Evolutionary conservation across 1,139 yeast genomes (phyloP).

Genomic region (Taphrina confusa): DNA sequence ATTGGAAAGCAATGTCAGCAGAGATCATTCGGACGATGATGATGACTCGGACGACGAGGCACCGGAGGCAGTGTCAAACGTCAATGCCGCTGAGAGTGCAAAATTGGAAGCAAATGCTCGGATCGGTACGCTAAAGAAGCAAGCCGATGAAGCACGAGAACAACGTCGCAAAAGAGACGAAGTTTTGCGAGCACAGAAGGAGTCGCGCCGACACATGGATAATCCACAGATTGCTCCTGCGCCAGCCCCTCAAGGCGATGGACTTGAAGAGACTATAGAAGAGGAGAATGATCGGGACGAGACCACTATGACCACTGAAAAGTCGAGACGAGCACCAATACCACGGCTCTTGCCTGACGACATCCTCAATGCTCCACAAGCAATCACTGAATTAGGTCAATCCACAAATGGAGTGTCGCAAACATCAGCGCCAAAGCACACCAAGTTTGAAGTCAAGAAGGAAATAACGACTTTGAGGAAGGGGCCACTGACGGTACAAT

Average conservation of each 20-base stretch:
- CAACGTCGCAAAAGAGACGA: conserved; percentile 9
- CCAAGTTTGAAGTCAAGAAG: conserved; percentile 8
- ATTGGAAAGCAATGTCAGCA: neutral
- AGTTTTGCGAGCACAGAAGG: conserved; percentile 13
- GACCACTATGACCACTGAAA: too few species aligned
- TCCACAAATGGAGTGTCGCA: neutral
- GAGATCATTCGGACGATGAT: neutral
- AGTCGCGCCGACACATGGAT: neutral
- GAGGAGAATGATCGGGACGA: neutral
- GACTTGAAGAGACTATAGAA: neutral
- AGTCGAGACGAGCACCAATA: neutral
- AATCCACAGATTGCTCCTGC: neutral
- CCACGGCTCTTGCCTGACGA: conserved; percentile 28
- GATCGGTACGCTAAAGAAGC: neutral
- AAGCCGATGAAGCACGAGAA: conserved; percentile 18
- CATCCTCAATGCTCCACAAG: conserved; percentile 25
- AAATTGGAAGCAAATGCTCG: neutral
- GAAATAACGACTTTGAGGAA: conserved; percentile 8
- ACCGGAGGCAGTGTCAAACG: conserved; percentile 27
- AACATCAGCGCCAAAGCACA: neutral
- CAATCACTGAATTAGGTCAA: neutral
- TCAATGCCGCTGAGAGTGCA: conserved; percentile 1
- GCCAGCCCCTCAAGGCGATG: neutral
- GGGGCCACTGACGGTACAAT: conserved; percentile 7
- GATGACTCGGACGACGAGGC: conserved; percentile 25